Percentiles rank a stretch among this genome's conserved stretches.
Conservation (phyloP, 192 early-diverging fungal genomes). For the Thamnidium elegans region DNA sequence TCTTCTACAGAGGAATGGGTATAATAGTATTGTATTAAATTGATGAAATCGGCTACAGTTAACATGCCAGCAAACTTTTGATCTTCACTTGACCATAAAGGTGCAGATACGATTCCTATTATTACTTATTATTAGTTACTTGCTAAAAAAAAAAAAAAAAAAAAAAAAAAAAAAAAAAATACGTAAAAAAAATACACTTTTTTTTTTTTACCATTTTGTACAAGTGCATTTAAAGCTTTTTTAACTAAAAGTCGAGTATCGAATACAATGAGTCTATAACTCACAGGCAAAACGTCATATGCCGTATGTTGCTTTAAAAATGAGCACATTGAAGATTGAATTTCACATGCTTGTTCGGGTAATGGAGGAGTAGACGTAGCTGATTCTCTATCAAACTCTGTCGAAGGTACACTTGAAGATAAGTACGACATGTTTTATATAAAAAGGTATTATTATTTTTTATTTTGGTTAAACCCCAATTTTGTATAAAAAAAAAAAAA, state of each 20-base stretch:
- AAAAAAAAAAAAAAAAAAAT: no score
- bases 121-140: neutral
- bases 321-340: constrained; percentile 25
- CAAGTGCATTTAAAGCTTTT: constrained; percentile 85
- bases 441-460: neutral
- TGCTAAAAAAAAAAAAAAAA: no score
- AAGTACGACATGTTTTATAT: constrained; percentile 2
- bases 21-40: constrained; percentile 92
- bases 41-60: constrained; percentile 94
- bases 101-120: constrained; percentile 89
- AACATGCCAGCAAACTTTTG: constrained; percentile 92
- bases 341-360: constrained; percentile 11
- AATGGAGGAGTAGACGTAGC: neutral
- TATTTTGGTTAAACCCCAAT: no score
- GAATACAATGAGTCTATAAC: constrained; percentile 87
- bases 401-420: constrained; percentile 2
- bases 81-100: constrained; percentile 79
- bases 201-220: constrained; percentile 85
- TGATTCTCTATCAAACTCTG: constrained; percentile 2
- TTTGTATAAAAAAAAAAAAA: no score
- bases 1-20: constrained; percentile 71
- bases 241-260: constrained; percentile 88
- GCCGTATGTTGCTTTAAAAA: constrained; percentile 83
- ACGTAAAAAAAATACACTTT: neutral
- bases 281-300: constrained; percentile 89